phyloP scores from a whole-genome alignment of 2,329 filamentous ascomycete genomes.

The Aspergillus nomiae region DNA sequence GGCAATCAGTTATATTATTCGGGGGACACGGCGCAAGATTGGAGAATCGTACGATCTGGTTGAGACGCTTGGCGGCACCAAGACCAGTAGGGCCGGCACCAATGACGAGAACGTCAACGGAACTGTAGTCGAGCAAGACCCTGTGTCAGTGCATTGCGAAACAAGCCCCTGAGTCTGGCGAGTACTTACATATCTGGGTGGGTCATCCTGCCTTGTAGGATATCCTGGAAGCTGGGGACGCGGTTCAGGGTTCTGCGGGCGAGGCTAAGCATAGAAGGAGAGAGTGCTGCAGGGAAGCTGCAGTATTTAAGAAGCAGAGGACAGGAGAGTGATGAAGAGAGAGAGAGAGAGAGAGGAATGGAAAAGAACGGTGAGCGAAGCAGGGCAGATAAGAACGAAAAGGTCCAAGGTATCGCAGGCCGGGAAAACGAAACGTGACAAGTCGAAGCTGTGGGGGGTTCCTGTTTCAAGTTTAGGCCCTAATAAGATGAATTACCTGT shows the following conservation, averaged over 20 bases:
- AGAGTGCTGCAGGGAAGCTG: conserved; percentile 32
- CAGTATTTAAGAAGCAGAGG: conserved; percentile 28
- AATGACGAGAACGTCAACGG: conserved; percentile 96
- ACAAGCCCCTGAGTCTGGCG: conserved; percentile 7
- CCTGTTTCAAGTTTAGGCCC: conserved; percentile 41
- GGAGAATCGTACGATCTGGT: conserved; percentile 75
- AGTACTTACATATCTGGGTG: conserved; percentile 46
- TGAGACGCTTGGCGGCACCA: conserved; percentile 94
- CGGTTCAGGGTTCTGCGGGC: conserved; percentile 46
- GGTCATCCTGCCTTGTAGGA: conserved; percentile 50
- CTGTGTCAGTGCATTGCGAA: conserved; percentile 18
- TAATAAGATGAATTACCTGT: conserved; percentile 8
- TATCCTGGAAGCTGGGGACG: conserved; percentile 49
- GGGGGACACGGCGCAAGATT: not conserved
- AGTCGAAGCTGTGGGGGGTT: conserved; percentile 27
- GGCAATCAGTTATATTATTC: conserved; percentile 17
- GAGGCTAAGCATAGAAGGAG: conserved; percentile 46
- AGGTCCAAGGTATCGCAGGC: conserved; percentile 21
- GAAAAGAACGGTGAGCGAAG: conserved; percentile 24
- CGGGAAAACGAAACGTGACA: conserved; percentile 28
- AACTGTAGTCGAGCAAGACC: conserved; percentile 53
- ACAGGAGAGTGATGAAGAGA: conserved; percentile 22
- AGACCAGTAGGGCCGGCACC: conserved; percentile 96
- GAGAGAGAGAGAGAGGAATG: conserved; percentile 17
- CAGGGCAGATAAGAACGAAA: conserved; percentile 28